Evolutionary conservation across 2,329 filamentous ascomycete species (phyloP).

Genomic region (Neoarthrinium moseri): DNA sequence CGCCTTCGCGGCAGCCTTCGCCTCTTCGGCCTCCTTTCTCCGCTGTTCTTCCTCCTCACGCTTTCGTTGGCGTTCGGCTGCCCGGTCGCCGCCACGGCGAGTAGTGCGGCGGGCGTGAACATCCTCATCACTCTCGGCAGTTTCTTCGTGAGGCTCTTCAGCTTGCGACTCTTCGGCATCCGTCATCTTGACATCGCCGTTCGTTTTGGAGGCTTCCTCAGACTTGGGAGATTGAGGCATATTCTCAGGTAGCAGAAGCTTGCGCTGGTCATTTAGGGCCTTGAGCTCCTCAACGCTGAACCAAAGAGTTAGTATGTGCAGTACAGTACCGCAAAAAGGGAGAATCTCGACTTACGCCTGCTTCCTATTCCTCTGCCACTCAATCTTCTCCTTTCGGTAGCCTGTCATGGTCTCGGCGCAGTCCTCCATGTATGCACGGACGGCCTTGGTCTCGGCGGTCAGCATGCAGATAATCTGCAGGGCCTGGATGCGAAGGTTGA

Average conservation of each 20-base stretch:
- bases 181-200: constrained; percentile 60
- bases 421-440: constrained; percentile 86
- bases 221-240: constrained; percentile 60
- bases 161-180: constrained; percentile 63
- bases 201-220: constrained; percentile 42
- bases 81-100: constrained; percentile 65
- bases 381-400: constrained; percentile 93
- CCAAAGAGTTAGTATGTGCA: constrained; percentile 23
- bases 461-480: constrained; percentile 86
- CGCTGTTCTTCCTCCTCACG: constrained; percentile 71
- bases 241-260: constrained; percentile 71
- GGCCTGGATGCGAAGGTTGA: constrained; percentile 78
- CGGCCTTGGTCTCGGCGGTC: constrained; percentile 79
- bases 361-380: constrained; percentile 78
- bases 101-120: constrained; percentile 47
- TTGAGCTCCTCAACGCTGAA: constrained; percentile 68
- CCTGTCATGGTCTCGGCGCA: constrained; percentile 93
- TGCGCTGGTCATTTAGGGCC: constrained; percentile 69
- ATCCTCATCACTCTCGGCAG: constrained; percentile 71
- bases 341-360: constrained; percentile 52
- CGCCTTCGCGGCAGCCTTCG: too few relatives aligned
- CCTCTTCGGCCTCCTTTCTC: constrained; percentile 65
- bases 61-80: constrained; percentile 72
- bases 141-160: constrained; percentile 58
- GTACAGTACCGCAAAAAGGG: neutral